phyloP scores from a whole-genome alignment of 1,139 yeast genomes.

The Suhomyces wounanorum region DNA sequence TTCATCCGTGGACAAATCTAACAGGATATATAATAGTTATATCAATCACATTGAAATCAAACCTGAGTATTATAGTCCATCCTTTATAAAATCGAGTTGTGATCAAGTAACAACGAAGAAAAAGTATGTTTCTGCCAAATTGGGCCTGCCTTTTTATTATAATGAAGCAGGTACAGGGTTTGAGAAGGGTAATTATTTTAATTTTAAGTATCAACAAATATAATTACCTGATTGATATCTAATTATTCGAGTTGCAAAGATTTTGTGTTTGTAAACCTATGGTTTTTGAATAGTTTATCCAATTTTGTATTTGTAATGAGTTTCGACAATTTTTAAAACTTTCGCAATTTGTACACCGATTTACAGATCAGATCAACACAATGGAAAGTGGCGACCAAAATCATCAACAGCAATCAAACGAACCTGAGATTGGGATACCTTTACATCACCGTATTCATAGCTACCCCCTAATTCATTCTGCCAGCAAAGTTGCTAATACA shows the following conservation, averaged over 20 bases:
- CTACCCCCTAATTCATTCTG: slow-evolving; percentile 28
- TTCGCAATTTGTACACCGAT: neutral
- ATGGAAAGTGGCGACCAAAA: neutral
- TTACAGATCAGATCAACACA: neutral
- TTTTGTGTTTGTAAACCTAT: neutral
- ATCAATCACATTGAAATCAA: neutral
- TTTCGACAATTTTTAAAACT: neutral
- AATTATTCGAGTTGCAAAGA: no score
- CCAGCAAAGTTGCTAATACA: slow-evolving; percentile 20
- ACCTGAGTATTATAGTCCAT: neutral
- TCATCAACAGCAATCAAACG: neutral
- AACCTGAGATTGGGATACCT: neutral
- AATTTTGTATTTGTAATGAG: neutral
- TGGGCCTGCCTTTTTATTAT: neutral
- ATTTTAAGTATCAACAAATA: no score
- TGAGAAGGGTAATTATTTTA: no score
- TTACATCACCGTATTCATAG: slow-evolving; percentile 22
- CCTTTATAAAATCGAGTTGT: neutral
- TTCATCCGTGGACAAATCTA: no score
- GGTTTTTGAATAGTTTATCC: neutral
- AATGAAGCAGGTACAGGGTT: neutral
- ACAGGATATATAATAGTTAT: neutral
- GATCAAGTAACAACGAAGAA: neutral
- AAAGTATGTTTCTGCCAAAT: neutral
- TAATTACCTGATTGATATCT: no score